A percentile compares a stretch with the other conserved stretches of the same genome.
These are phyloP conservation scores for Alternaria arbusti DNA, from an alignment of 2,329 filamentous ascomycete species.

Conservation along the genomic window DNA sequence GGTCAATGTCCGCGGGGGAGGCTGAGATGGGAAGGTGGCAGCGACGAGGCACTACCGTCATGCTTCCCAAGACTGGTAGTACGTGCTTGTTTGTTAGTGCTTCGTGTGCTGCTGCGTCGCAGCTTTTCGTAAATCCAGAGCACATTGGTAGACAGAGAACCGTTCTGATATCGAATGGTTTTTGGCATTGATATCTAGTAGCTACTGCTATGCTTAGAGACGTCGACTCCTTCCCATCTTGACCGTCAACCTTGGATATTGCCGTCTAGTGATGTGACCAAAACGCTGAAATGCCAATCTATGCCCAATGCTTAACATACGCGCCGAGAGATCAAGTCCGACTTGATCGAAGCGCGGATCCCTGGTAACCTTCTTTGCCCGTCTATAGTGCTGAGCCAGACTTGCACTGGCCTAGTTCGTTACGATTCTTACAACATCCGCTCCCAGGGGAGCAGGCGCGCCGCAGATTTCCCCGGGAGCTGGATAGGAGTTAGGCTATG, in stretches of 20 bases:
- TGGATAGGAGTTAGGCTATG: slow-evolving; percentile 25
- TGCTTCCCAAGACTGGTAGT: background rate
- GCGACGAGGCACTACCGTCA: background rate
- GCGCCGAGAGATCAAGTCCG: slow-evolving; percentile 3
- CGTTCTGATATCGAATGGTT: background rate
- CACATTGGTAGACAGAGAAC: background rate
- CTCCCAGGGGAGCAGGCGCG: slow-evolving; percentile 8
- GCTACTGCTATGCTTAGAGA: background rate
- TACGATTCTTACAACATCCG: slow-evolving; percentile 4
- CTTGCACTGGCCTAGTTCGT: slow-evolving; percentile 1
- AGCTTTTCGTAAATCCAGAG: background rate
- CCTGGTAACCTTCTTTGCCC: background rate
- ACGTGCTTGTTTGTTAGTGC: background rate
- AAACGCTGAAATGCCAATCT: slow-evolving; percentile 14
- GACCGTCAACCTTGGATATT: slow-evolving; percentile 2
- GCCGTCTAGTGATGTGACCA: slow-evolving; percentile 14
- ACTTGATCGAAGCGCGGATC: background rate
- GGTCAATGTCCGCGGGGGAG: slow-evolving; percentile 26
- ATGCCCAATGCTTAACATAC: slow-evolving; percentile 8
- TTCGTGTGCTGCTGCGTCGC: background rate
- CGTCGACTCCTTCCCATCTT: background rate
- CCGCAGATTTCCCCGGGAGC: slow-evolving; percentile 10
- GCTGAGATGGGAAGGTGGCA: slow-evolving; percentile 29
- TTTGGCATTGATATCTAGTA: slow-evolving; percentile 1
- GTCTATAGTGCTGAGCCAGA: background rate